Evolutionary conservation across 495 filamentous ascomycete genomes (phyloP).

Genomic region (Penicilliopsis zonata): DNA sequence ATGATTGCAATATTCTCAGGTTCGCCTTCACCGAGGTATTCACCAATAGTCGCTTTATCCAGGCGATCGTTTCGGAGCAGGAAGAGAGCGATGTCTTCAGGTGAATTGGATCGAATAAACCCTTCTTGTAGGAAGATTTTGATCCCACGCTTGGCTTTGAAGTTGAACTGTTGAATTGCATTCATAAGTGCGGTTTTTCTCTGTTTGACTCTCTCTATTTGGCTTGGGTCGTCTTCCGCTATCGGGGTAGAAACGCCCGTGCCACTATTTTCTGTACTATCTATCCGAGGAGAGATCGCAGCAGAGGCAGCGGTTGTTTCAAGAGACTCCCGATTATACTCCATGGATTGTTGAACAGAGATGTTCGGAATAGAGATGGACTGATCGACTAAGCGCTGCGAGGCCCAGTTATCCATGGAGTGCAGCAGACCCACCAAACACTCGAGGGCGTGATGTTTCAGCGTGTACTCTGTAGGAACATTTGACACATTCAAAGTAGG

Average conservation of each 20-base stretch:
- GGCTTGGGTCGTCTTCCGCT: constrained; percentile 76
- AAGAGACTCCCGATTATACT: constrained; percentile 70
- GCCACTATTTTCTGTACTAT: constrained; percentile 44
- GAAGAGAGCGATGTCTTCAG: constrained; percentile 79
- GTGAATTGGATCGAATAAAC: constrained; percentile 65
- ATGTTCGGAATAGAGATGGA: constrained; percentile 29
- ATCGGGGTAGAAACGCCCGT: constrained; percentile 61
- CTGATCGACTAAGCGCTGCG: constrained; percentile 58
- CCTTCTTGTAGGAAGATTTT: constrained; percentile 71
- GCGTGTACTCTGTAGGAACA: constrained; percentile 71
- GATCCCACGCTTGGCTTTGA: constrained; percentile 91
- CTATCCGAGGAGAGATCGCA: constrained; percentile 36
- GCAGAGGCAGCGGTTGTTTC: constrained; percentile 47
- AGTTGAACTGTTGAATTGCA: constrained; percentile 89
- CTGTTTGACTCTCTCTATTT: constrained; percentile 88
- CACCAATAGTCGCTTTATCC: constrained; percentile 85
- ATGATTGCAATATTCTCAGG: constrained; percentile 88
- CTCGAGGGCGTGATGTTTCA: constrained; percentile 82
- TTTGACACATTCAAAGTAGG: constrained; percentile 36
- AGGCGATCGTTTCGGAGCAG: constrained; percentile 61
- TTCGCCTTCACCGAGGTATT: constrained; percentile 92
- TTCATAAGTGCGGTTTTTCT: constrained; percentile 85
- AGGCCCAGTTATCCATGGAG: constrained; percentile 87
- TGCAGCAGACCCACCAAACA: constrained; percentile 77
- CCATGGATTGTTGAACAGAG: constrained; percentile 52